Evolutionary conservation across 148 eudicot species (phyloP).

Genomic region (Gaultheria prostrata): DNA sequence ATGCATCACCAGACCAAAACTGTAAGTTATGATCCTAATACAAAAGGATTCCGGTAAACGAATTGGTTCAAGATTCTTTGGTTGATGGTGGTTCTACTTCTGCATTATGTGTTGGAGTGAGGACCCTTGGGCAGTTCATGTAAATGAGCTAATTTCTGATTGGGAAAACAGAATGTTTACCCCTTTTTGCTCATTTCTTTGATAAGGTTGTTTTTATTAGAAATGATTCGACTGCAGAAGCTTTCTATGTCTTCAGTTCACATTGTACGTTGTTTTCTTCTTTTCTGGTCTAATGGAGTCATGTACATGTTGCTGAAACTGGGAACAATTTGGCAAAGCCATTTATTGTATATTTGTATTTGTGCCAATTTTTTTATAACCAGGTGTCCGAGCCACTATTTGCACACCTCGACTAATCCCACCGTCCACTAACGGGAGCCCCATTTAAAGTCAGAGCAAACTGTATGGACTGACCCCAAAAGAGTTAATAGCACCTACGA

Average conservation of each 20-base stretch:
- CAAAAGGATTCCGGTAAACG: not conserved
- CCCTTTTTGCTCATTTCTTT: not conserved
- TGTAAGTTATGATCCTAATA: conserved; percentile 17
- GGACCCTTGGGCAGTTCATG: not conserved
- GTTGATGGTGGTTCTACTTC: not conserved
- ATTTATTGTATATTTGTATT: not conserved
- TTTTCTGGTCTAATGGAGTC: not conserved
- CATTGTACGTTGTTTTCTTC: not conserved
- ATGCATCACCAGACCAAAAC: not conserved
- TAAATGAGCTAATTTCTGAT: not conserved
- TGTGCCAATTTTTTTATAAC: no score
- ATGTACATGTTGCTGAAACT: not conserved
- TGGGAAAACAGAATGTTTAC: not conserved
- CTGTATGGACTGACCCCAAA: no score
- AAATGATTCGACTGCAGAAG: not conserved
- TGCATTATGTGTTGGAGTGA: not conserved
- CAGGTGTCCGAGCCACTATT: no score
- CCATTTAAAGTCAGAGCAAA: no score
- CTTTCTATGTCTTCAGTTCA: not conserved
- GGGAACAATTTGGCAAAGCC: not conserved
- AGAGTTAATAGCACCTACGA: no score
- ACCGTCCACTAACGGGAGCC: no score
- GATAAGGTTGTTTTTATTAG: not conserved
- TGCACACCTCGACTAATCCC: no score
- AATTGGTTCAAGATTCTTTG: conserved; percentile 4